Percentiles rank a stretch among this genome's conserved stretches.
Conservation (phyloP, 441 rosid genomes). For the Hura crepitans region DNA sequence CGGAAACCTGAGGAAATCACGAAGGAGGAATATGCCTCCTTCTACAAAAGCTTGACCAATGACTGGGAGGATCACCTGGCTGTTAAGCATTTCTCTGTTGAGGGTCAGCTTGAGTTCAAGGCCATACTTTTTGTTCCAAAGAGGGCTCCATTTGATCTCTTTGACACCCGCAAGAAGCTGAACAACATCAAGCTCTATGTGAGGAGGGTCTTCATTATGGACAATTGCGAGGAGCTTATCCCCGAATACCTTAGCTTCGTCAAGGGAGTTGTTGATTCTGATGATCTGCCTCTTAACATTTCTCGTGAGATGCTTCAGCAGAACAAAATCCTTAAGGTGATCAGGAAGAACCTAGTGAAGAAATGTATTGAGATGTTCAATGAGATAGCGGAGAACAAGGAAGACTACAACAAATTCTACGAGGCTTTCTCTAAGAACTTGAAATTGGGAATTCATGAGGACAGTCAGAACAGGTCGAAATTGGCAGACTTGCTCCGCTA, state of each 20-base stretch:
- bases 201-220: slow-evolving; percentile 86
- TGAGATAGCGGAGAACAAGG: slow-evolving; percentile 90
- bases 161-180: slow-evolving; percentile 76
- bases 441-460: slow-evolving; percentile 81
- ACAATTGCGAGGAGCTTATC: slow-evolving; percentile 87
- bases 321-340: slow-evolving; percentile 87
- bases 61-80: slow-evolving; percentile 93
- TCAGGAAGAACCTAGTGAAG: slow-evolving; percentile 86
- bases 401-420: slow-evolving; percentile 82
- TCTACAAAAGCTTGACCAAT: slow-evolving; percentile 86
- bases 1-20: slow-evolving; percentile 81
- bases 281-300: slow-evolving; percentile 84
- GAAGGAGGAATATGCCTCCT: slow-evolving; percentile 83
- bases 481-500: slow-evolving; percentile 79
- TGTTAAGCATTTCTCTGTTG: slow-evolving; percentile 87
- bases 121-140: slow-evolving; percentile 67
- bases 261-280: slow-evolving; percentile 86
- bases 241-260: slow-evolving; percentile 76
- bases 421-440: slow-evolving; percentile 85
- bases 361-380: slow-evolving; percentile 87
- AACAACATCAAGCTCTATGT: slow-evolving; percentile 91
- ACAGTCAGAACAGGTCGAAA: slow-evolving; percentile 79
- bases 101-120: slow-evolving; percentile 91
- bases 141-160: slow-evolving; percentile 78
- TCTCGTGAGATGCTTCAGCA: slow-evolving; percentile 85